phyloP scores from a whole-genome alignment of 2,329 filamentous ascomycete genomes.

The Camptophora hylomeconis region DNA sequence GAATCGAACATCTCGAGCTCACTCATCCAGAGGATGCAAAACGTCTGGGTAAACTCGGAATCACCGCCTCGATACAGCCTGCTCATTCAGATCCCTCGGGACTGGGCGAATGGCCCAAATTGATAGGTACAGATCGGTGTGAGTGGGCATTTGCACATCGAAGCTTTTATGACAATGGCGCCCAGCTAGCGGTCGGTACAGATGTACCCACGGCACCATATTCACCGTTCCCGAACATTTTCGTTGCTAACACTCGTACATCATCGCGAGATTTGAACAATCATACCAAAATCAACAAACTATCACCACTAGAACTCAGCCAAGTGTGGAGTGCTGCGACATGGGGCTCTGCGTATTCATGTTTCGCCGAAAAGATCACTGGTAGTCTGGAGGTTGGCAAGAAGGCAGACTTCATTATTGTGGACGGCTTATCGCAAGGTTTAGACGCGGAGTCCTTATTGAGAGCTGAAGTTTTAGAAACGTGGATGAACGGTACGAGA shows the following conservation, averaged over 20 bases:
- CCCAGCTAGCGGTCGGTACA: constrained; percentile 32
- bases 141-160: constrained; percentile 37
- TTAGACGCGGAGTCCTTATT: constrained; percentile 27
- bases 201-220: constrained; percentile 36
- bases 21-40: constrained; percentile 32
- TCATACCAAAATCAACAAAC: constrained; percentile 26
- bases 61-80: constrained; percentile 27
- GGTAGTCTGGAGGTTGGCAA: constrained; percentile 29
- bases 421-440: no score
- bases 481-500: no score
- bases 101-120: constrained; percentile 33
- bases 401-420: constrained; percentile 29
- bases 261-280: constrained; percentile 28
- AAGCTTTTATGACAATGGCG: constrained; percentile 33
- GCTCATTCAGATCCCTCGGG: constrained; percentile 30
- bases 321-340: constrained; percentile 32
- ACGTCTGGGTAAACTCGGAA: constrained; percentile 32
- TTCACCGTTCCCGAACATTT: constrained; percentile 32
- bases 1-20: constrained; percentile 39
- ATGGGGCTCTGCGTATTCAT: constrained; percentile 32
- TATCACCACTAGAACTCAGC: constrained; percentile 28
- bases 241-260: constrained; percentile 34
- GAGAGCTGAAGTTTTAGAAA: constrained; percentile 28
- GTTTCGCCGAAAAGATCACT: constrained; percentile 27
- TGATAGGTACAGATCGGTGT: constrained; percentile 32